Evolutionary conservation across 2,329 filamentous ascomycete species (phyloP).

Genomic region (Aspergillus ibericus): DNA sequence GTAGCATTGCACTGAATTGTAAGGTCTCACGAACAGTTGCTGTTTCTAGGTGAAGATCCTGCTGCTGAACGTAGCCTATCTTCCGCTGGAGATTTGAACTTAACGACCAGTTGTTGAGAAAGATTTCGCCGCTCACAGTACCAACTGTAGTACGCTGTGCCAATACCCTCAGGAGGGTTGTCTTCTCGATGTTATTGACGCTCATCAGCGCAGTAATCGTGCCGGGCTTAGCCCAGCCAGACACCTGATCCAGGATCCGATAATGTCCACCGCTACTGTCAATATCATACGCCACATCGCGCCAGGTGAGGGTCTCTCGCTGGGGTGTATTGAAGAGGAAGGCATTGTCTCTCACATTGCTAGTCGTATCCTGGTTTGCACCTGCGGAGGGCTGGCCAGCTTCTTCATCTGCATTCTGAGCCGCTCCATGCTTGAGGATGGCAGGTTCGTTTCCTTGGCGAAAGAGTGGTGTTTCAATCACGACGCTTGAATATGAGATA

Average conservation of each 20-base stretch:
- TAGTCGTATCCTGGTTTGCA: neutral
- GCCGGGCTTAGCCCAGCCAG: conserved; percentile 91
- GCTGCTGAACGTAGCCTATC: conserved; percentile 68
- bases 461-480: conserved; percentile 47
- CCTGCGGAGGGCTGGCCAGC: neutral
- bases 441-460: conserved; percentile 6
- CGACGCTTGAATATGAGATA: conserved; percentile 65
- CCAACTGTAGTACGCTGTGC: conserved; percentile 83
- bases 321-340: conserved; percentile 51
- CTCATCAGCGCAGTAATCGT: conserved; percentile 88
- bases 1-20: conserved; percentile 78
- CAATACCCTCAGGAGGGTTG: conserved; percentile 80
- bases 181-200: conserved; percentile 86
- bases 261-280: conserved; percentile 72
- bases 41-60: conserved; percentile 82
- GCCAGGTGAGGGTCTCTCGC: conserved; percentile 79
- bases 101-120: conserved; percentile 69
- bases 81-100: conserved; percentile 50
- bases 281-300: conserved; percentile 75
- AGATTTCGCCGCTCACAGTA: conserved; percentile 81
- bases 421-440: neutral
- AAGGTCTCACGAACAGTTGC: conserved; percentile 85
- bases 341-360: neutral
- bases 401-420: conserved; percentile 5
- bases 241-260: conserved; percentile 76